Evolutionary conservation across 129 eudicot species (phyloP).

Genomic region (Arctium lappa): DNA sequence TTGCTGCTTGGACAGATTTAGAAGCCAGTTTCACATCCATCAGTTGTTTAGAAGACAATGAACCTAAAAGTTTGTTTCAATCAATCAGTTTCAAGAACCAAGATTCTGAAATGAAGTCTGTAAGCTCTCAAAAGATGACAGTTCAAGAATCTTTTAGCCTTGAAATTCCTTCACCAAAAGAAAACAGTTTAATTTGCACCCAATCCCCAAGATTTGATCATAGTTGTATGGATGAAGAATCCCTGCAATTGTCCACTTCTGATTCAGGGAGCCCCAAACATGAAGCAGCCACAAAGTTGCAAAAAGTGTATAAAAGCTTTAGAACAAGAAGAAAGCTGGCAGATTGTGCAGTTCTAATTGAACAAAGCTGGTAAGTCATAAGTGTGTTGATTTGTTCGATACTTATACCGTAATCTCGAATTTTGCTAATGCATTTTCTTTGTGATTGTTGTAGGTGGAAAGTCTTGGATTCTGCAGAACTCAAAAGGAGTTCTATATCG

Average conservation of each 20-base stretch:
- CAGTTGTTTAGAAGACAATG: constrained; percentile 29
- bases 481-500: constrained; percentile 77
- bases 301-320: constrained; percentile 96
- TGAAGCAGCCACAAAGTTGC: constrained; percentile 84
- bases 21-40: constrained; percentile 39
- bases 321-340: constrained; percentile 94
- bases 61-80: constrained; percentile 33
- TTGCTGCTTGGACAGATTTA: constrained; percentile 41
- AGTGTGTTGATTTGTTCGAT: constrained; percentile 6
- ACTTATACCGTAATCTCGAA: not conserved
- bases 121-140: constrained; percentile 28
- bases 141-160: constrained; percentile 45
- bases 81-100: constrained; percentile 47
- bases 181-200: constrained; percentile 8
- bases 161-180: constrained; percentile 28
- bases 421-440: not conserved
- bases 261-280: constrained; percentile 57
- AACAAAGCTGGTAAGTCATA: constrained; percentile 65
- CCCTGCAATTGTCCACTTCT: not conserved
- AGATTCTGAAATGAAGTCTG: constrained; percentile 37
- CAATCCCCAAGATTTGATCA: constrained; percentile 24
- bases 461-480: constrained; percentile 78
- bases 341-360: constrained; percentile 92
- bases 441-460: constrained; percentile 61
- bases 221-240: not conserved